Evolutionary conservation across 257 asterid species (phyloP).

Genomic region (Nicotiana noctiflora): DNA sequence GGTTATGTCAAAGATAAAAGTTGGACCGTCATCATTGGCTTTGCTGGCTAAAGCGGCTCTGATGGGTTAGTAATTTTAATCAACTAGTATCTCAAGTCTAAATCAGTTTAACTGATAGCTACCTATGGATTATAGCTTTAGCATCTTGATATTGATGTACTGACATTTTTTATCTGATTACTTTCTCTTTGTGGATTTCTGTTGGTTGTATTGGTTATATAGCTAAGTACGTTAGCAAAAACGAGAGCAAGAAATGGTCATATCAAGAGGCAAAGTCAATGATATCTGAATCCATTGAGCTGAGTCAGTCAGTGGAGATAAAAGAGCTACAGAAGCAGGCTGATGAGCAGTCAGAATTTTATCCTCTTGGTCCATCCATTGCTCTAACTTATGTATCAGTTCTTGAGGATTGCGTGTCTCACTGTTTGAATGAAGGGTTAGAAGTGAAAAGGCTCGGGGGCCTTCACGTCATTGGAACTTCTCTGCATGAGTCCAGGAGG

Average conservation of each 20-base stretch:
- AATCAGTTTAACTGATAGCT: slow-evolving; percentile 1
- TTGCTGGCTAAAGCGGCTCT: slow-evolving; percentile 76
- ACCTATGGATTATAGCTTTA: not conserved
- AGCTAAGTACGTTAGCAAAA: slow-evolving; percentile 80
- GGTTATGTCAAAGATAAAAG: slow-evolving; percentile 81
- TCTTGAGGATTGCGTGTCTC: slow-evolving; percentile 78
- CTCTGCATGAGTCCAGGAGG: slow-evolving; percentile 95
- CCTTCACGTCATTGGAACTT: slow-evolving; percentile 95
- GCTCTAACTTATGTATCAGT: slow-evolving; percentile 84
- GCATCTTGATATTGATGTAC: not conserved
- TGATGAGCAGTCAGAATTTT: slow-evolving; percentile 67
- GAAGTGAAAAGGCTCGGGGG: slow-evolving; percentile 96
- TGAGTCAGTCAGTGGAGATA: slow-evolving; percentile 65
- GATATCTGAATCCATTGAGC: slow-evolving; percentile 69
- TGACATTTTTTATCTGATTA: not conserved
- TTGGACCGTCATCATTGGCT: slow-evolving; percentile 88
- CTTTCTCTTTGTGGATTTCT: not conserved
- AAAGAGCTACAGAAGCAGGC: slow-evolving; percentile 69
- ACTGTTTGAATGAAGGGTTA: slow-evolving; percentile 73
- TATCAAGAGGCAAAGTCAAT: slow-evolving; percentile 65
- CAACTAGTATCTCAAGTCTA: not conserved
- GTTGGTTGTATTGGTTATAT: slow-evolving; percentile 18
- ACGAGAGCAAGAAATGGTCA: slow-evolving; percentile 68
- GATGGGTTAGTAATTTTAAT: slow-evolving; percentile 56
- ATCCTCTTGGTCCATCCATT: slow-evolving; percentile 87